A percentile compares a stretch with the other conserved stretches of the same genome.
These are phyloP conservation scores for Oidiodendron maius DNA, from an alignment of 495 filamentous ascomycete genomes.

Conservation along the genomic window DNA sequence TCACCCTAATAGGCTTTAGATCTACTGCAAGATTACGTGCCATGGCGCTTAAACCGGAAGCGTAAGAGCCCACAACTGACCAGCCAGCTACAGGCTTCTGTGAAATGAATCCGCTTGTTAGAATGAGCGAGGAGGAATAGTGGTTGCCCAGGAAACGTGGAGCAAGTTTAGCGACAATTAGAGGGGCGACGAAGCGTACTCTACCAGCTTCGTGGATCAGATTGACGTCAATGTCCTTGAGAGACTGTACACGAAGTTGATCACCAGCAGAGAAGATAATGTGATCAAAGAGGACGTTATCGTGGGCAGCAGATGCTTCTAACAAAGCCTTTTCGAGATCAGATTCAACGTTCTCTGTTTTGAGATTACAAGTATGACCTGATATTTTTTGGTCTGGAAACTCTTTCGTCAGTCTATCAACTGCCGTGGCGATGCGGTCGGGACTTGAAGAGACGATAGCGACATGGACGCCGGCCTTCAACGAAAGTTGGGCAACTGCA, in stretches of 20 bases:
- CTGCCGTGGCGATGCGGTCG: constrained; percentile 32
- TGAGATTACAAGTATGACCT: constrained; percentile 43
- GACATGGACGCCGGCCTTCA: constrained; percentile 43
- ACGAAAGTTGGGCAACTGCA: constrained; percentile 39
- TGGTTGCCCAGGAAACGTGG: constrained; percentile 32
- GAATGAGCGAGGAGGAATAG: constrained; percentile 39
- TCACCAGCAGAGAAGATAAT: constrained; percentile 55
- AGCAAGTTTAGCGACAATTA: constrained; percentile 46
- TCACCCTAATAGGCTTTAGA: constrained; percentile 53
- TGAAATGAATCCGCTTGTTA: constrained; percentile 45
- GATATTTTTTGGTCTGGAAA: constrained; percentile 26
- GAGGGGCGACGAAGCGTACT: constrained; percentile 42
- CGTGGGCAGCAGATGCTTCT: constrained; percentile 17
- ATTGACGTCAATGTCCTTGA: constrained; percentile 33
- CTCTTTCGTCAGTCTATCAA: constrained; percentile 27
- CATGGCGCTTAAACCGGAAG: constrained; percentile 31
- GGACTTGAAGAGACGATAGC: constrained; percentile 46
- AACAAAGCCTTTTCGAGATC: constrained; percentile 40
- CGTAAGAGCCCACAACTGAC: constrained; percentile 32
- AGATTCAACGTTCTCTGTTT: constrained; percentile 30
- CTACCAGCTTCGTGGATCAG: constrained; percentile 30
- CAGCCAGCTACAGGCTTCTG: constrained; percentile 40
- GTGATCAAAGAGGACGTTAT: constrained; percentile 40
- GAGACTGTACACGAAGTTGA: constrained; percentile 25
- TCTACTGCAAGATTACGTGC: constrained; percentile 48